phyloP scores from a whole-genome alignment of 2,329 filamentous ascomycete genomes.

The Truncatella angustata region DNA sequence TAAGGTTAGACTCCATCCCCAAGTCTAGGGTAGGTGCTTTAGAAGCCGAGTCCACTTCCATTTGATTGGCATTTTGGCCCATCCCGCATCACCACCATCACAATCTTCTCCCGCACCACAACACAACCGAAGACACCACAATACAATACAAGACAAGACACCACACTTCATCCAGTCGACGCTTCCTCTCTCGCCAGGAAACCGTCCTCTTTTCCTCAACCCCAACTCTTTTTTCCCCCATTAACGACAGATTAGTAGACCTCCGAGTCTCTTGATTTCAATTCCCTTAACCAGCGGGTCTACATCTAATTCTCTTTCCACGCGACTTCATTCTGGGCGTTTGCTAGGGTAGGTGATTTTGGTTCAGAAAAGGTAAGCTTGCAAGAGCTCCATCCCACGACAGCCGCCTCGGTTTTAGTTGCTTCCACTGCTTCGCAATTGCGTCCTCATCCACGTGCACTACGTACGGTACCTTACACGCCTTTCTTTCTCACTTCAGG shows the following conservation, averaged over 20 bases:
- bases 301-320: neutral
- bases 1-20: too few relatives aligned
- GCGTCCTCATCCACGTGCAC: too few relatives aligned
- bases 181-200: neutral
- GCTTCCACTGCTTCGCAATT: too few relatives aligned
- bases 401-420: too few relatives aligned
- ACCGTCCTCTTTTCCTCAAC: neutral
- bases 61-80: neutral
- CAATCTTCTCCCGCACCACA: neutral
- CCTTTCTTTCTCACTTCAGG: neutral
- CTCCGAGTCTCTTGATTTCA: neutral
- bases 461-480: neutral
- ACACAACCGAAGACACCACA: too few relatives aligned
- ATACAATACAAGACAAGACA: too few relatives aligned
- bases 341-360: constrained; percentile 7
- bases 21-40: too few relatives aligned
- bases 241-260: neutral
- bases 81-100: constrained; percentile 5
- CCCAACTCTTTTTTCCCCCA: neutral
- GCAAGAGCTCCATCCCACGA: too few relatives aligned
- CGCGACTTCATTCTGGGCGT: constrained; percentile 7
- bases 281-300: neutral
- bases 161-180: neutral
- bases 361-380: constrained; percentile 8
- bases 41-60: neutral